Percentiles rank a stretch among this genome's conserved stretches.
Conservation (phyloP, 2,329 filamentous ascomycete genomes). For the Byssochlamys sp. region DNA sequence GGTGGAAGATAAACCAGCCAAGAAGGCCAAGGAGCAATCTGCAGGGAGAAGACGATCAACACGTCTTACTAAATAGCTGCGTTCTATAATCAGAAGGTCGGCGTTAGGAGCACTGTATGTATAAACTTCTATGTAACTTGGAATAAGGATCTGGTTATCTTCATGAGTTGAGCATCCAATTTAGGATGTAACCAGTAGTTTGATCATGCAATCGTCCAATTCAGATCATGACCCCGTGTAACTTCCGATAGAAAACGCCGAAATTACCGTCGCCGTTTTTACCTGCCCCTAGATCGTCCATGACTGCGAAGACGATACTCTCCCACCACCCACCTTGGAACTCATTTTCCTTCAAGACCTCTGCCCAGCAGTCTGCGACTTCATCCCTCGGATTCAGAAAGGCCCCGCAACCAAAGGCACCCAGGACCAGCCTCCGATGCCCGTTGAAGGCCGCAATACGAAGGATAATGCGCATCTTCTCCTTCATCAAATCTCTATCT, state of each 20-base stretch:
- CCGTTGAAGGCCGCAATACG: slow-evolving; percentile 49
- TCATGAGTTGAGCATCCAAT: neutral
- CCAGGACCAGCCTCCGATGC: slow-evolving; percentile 54
- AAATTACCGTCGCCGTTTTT: slow-evolving; percentile 21
- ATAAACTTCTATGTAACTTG: neutral
- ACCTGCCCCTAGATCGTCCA: slow-evolving; percentile 25
- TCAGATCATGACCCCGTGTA: slow-evolving; percentile 22
- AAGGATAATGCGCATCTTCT: slow-evolving; percentile 54
- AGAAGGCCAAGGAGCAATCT: neutral
- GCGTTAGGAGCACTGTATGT: neutral
- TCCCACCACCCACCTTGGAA: slow-evolving; percentile 57
- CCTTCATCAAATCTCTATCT: slow-evolving; percentile 48
- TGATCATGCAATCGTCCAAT: neutral
- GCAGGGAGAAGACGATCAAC: slow-evolving; percentile 22
- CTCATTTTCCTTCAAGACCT: slow-evolving; percentile 52
- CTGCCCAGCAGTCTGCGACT: slow-evolving; percentile 54
- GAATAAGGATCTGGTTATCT: neutral
- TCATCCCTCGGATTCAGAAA: slow-evolving; percentile 54
- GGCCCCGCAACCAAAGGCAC: slow-evolving; percentile 60
- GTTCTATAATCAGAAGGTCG: slow-evolving; percentile 3
- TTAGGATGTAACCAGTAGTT: neutral
- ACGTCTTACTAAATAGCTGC: slow-evolving; percentile 15
- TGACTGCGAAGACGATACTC: slow-evolving; percentile 55
- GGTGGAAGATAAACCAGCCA: slow-evolving; percentile 10
- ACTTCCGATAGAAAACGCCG: slow-evolving; percentile 18